These are phyloP conservation scores for Ustilago esculenta DNA, from an alignment of 1,284 basidiomycete genomes.

Conservation along the genomic window DNA sequence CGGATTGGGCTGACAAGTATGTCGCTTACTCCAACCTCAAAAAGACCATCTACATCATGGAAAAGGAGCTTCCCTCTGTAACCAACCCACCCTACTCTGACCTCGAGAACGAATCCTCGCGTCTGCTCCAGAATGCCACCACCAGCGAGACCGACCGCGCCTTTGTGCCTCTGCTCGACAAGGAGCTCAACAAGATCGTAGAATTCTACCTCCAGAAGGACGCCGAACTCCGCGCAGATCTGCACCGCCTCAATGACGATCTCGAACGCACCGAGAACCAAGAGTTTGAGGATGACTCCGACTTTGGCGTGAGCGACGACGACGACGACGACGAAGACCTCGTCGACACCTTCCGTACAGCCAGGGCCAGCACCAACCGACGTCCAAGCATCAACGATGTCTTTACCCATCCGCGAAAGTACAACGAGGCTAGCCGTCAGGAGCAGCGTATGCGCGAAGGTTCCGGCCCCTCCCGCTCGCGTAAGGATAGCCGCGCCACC, in stretches of 20 bases:
- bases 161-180: conserved; percentile 74
- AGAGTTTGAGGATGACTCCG: conserved; percentile 73
- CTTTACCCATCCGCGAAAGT: conserved; percentile 46
- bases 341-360: conserved; percentile 47
- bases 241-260: conserved; percentile 50
- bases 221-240: conserved; percentile 70
- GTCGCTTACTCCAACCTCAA: conserved; percentile 70
- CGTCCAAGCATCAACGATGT: conserved; percentile 56
- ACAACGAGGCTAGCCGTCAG: conserved; percentile 48
- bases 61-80: conserved; percentile 52
- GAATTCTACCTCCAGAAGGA: conserved; percentile 76
- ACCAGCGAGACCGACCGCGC: conserved; percentile 56
- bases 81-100: conserved; percentile 35
- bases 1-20: conserved; percentile 95
- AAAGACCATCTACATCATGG: conserved; percentile 65
- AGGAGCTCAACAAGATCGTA: conserved; percentile 83
- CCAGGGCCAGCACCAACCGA: conserved; percentile 39
- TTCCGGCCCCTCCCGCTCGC: conserved; percentile 21
- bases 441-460: conserved; percentile 49
- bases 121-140: conserved; percentile 38
- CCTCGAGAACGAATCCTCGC: conserved; percentile 60
- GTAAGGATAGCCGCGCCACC: conserved; percentile 41
- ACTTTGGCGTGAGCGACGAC: conserved; percentile 70
- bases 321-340: conserved; percentile 70
- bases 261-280: conserved; percentile 57